Conservation (phyloP, 169 alveolate species). For the Fabrea salina region DNA sequence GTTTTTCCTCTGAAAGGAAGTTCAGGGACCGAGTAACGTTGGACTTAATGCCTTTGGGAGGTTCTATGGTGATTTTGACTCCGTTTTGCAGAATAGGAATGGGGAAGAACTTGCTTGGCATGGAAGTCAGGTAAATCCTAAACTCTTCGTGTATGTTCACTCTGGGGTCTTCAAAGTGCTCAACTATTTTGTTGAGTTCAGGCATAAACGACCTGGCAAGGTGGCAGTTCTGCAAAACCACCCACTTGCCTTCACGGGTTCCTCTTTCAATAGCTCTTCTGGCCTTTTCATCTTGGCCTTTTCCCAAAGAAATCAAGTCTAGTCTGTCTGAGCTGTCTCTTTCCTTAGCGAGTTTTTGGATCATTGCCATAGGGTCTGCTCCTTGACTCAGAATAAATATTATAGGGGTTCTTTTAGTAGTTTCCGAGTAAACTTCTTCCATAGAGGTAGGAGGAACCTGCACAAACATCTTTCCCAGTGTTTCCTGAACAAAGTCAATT, state of each 20-base stretch:
- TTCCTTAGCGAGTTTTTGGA: constrained; percentile 79
- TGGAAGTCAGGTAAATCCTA: constrained; percentile 80
- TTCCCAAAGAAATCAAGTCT: constrained; percentile 81
- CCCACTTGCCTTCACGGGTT: constrained; percentile 89
- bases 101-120: constrained; percentile 85
- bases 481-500: constrained; percentile 72
- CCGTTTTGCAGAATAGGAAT: constrained; percentile 82
- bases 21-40: constrained; percentile 79
- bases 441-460: constrained; percentile 53
- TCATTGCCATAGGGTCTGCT: constrained; percentile 88
- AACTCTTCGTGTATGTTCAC: constrained; percentile 47
- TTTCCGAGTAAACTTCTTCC: constrained; percentile 64
- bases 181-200: constrained; percentile 83
- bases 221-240: constrained; percentile 92
- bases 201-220: constrained; percentile 92
- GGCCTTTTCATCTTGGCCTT: constrained; percentile 85
- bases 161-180: constrained; percentile 24
- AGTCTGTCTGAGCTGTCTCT: constrained; percentile 58
- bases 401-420: constrained; percentile 61
- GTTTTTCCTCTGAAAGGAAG: constrained; percentile 47
- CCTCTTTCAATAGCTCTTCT: constrained; percentile 84
- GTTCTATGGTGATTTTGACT: constrained; percentile 82
- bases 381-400: constrained; percentile 87
- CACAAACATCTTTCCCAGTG: constrained; percentile 77
- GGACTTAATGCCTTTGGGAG: constrained; percentile 84